A percentile compares a stretch with the other conserved stretches of the same genome.
phyloP scores from a whole-genome alignment of 2,329 filamentous ascomycete genomes.

The Nemania sp. region DNA sequence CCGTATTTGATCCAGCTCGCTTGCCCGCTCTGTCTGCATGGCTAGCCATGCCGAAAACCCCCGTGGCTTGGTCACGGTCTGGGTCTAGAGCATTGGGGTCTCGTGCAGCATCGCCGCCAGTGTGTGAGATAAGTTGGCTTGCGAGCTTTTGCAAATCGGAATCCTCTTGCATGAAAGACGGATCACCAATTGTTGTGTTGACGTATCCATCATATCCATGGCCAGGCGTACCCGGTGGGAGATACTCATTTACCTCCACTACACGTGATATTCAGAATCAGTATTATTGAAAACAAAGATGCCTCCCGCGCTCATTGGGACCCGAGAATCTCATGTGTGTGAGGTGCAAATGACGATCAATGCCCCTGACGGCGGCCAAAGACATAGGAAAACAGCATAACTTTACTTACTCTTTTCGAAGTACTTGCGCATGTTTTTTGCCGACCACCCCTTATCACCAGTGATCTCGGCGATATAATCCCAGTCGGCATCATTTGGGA shows the following conservation, averaged over 20 bases:
- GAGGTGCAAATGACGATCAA: too few relatives aligned
- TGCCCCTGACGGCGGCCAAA: too few relatives aligned
- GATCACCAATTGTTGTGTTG: slow-evolving; percentile 36
- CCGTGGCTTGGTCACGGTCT: slow-evolving; percentile 34
- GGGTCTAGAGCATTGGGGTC: slow-evolving; percentile 36
- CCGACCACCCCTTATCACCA: slow-evolving; percentile 36
- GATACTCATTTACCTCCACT: slow-evolving; percentile 37
- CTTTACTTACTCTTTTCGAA: slow-evolving; percentile 24
- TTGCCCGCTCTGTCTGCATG: slow-evolving; percentile 35
- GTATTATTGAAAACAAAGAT: slow-evolving; percentile 13
- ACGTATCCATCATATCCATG: slow-evolving; percentile 38
- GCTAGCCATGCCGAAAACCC: slow-evolving; percentile 34
- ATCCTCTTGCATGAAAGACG: slow-evolving; percentile 30
- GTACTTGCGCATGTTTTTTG: slow-evolving; percentile 28
- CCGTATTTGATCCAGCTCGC: slow-evolving; percentile 51
- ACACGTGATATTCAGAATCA: slow-evolving; percentile 13
- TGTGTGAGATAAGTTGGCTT: slow-evolving; percentile 27
- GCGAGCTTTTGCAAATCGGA: slow-evolving; percentile 33
- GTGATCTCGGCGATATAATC: slow-evolving; percentile 37
- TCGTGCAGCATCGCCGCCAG: slow-evolving; percentile 33
- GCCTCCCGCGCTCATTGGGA: too few relatives aligned
- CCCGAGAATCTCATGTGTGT: too few relatives aligned
- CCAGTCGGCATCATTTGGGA: slow-evolving; percentile 40
- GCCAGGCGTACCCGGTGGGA: slow-evolving; percentile 32
- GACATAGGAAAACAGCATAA: background rate